A percentile compares a stretch with the other conserved stretches of the same genome.
phyloP scores from a whole-genome alignment of 345 rosid species.

The Bretschneidera sinensis region DNA sequence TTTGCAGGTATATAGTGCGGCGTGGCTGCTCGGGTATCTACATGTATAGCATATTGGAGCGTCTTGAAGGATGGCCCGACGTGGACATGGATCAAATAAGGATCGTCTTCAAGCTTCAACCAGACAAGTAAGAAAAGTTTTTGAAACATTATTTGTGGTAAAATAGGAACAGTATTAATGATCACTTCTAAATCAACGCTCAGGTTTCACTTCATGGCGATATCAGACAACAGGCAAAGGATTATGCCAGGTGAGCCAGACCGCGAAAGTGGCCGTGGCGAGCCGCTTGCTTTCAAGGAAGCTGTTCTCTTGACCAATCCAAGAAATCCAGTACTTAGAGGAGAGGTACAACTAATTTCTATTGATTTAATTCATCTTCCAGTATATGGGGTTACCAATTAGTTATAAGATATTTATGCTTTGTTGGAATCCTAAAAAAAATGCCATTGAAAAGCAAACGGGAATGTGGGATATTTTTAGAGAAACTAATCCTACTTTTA shows the following conservation, averaged over 20 bases:
- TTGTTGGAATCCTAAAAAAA: too few relatives aligned
- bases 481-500: background rate
- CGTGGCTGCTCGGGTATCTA: conserved; percentile 72
- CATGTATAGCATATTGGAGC: conserved; percentile 63
- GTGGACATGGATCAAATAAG: conserved; percentile 86
- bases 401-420: too few relatives aligned
- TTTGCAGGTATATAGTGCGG: conserved; percentile 59
- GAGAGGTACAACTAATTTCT: conserved; percentile 47
- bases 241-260: conserved; percentile 66
- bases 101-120: conserved; percentile 69
- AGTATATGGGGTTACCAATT: too few relatives aligned
- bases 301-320: conserved; percentile 81
- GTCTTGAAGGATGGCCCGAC: conserved; percentile 71
- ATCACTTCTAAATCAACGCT: conserved; percentile 10
- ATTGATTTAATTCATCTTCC: too few relatives aligned
- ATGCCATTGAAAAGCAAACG: too few relatives aligned
- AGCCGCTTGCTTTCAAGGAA: conserved; percentile 65
- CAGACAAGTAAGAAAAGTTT: conserved; percentile 37
- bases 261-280: conserved; percentile 25
- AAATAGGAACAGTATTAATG: background rate
- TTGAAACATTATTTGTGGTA: background rate
- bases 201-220: conserved; percentile 81
- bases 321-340: conserved; percentile 39
- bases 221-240: conserved; percentile 67
- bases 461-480: background rate